phyloP scores from a whole-genome alignment of 73 alveolate genomes.

The Paraurostyla sp. region DNA sequence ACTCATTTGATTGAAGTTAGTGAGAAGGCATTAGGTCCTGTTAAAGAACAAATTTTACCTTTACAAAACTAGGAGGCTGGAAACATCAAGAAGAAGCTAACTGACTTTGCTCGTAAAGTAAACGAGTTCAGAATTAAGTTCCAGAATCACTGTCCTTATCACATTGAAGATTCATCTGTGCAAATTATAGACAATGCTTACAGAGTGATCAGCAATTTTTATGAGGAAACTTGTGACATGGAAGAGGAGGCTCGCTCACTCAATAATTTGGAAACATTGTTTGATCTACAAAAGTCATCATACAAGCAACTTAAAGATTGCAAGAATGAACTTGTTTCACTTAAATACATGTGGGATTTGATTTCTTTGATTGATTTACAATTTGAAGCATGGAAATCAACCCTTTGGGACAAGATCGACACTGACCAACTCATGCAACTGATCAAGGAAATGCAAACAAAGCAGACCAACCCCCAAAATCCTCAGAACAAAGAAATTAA shows the following conservation, averaged over 20 bases:
- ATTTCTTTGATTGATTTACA: constrained; percentile 92
- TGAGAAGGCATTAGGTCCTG: constrained; percentile 95
- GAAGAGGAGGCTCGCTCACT: constrained; percentile 92
- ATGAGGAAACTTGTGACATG: constrained; percentile 85
- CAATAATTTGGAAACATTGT: constrained; percentile 94
- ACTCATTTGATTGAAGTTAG: constrained; percentile 95
- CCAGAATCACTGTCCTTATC: constrained; percentile 90
- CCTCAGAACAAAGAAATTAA: constrained; percentile 84
- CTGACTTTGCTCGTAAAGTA: constrained; percentile 90
- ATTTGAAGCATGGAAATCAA: constrained; percentile 99
- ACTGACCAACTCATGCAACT: constrained; percentile 98
- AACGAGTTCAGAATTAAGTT: constrained; percentile 95
- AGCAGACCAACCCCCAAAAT: constrained; percentile 91
- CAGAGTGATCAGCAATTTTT: constrained; percentile 86
- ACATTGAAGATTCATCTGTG: constrained; percentile 84
- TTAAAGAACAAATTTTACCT: constrained; percentile 98
- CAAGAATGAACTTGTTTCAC: constrained; percentile 91
- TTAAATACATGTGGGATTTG: constrained; percentile 99
- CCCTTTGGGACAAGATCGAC: constrained; percentile 99
- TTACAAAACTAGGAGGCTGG: constrained; percentile 96
- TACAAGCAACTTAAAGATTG: constrained; percentile 98
- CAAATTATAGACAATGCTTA: constrained; percentile 91
- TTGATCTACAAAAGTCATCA: constrained; percentile 94
- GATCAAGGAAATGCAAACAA: constrained; percentile 93
- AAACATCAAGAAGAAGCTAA: constrained; percentile 93